Conservation (phyloP, 2,329 filamentous ascomycete genomes). For the Sphaerulina vaccinii region DNA sequence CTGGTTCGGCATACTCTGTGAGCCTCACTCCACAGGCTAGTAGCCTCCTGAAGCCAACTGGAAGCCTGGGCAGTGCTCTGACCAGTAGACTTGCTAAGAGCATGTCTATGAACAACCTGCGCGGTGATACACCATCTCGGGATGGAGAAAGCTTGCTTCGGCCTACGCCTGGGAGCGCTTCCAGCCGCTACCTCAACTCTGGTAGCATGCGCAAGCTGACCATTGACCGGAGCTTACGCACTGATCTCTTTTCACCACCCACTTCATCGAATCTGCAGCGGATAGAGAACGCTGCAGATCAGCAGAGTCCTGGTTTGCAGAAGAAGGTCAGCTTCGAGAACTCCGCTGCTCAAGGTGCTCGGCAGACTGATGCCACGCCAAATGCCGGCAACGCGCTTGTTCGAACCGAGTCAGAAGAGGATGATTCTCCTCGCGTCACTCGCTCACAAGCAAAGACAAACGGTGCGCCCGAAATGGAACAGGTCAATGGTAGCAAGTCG, state of each 20-base stretch:
- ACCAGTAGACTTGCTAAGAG: constrained; percentile 68
- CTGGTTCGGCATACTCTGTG: constrained; percentile 47
- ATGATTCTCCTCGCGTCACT: constrained; percentile 47
- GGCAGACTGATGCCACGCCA: constrained; percentile 41
- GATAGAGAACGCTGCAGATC: constrained; percentile 28
- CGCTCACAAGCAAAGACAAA: constrained; percentile 39
- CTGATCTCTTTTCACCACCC: constrained; percentile 55
- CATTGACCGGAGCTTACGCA: constrained; percentile 84
- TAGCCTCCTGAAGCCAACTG: constrained; percentile 59
- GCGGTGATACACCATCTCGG: constrained; percentile 62
- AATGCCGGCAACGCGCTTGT: constrained; percentile 49
- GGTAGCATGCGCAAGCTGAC: constrained; percentile 84
- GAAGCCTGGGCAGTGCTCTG: constrained; percentile 64
- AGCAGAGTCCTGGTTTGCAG: constrained; percentile 47
- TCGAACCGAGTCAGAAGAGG: constrained; percentile 47
- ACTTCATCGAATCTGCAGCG: constrained; percentile 18
- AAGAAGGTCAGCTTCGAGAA: constrained; percentile 94
- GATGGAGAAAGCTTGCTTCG: constrained; percentile 82
- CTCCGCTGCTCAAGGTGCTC: constrained; percentile 44
- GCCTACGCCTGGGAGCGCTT: constrained; percentile 59
- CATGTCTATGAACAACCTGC: constrained; percentile 81
- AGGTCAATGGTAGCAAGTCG: constrained; percentile 50
- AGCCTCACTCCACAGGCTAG: constrained; percentile 69
- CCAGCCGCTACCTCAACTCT: constrained; percentile 64
- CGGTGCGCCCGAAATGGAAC: constrained; percentile 62